Base-by-base conservation (phyloP, 805 yeast genomes). In the Lachancea sp. region DNA sequence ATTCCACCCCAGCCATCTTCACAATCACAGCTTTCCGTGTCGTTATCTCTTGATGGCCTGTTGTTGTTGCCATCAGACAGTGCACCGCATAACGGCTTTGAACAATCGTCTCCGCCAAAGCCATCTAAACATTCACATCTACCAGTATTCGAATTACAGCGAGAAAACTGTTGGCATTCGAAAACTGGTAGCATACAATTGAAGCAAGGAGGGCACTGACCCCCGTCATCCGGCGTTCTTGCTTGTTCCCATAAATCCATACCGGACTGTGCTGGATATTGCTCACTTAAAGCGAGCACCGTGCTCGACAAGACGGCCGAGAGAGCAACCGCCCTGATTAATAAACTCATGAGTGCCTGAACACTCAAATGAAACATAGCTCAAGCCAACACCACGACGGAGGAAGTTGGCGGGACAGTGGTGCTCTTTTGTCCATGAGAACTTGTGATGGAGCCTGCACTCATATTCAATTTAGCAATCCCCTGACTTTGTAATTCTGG, bases 171-270 rank as follows among this genome's bases (percentile, higher is more conserved):
- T 48, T 85, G 79, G 65, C 99, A 93, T 51, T 81, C 82, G 57
- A 85, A 89, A 51, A 89, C 83, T 2, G 97, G 95, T 11, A 89
- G 72, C 73, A 88, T 85, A 70, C 99, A 93, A 65, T 93, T 91
- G 76, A 93, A 93, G 58, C 97, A 86, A 0, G 95, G 95, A 0
- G 95, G 95, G 57, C 95, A 86, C 15, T 41, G 32, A 29, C 22
- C 44, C 13, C 25, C 26, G 10, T 41, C 38, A 22, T 41, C 32
- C 20, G 32, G 20, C 11, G n/a, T 38, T 18, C 16, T 30, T 27
- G 35, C 38, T 27, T 19, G 15, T 10, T 15, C 19, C n/a, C 25
- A 13, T 19, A n/a, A 17, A 25, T 25, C 38, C 12, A 35, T 9
- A 12, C 25, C 19, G 19, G 18, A 16, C 16, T 32, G 12, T 16